Conservation (phyloP, 2,329 filamentous ascomycete genomes). For the Stemphylium beticola region DNA sequence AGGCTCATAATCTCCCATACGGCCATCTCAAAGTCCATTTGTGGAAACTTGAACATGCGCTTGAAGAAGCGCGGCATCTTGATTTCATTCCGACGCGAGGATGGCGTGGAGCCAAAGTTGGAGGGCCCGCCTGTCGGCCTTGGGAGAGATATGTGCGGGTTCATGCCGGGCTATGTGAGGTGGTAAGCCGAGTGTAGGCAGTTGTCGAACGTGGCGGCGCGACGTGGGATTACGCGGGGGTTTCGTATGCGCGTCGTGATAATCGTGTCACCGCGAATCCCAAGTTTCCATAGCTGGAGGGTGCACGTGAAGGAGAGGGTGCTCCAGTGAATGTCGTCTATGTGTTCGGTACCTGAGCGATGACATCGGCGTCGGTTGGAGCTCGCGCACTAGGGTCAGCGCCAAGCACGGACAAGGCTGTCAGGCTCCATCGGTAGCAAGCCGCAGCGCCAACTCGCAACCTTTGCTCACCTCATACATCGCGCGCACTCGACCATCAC, state of each 20-base stretch:
- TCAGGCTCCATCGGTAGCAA: conserved; percentile 7
- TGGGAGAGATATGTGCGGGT: conserved; percentile 65
- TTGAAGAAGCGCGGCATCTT: conserved; percentile 72
- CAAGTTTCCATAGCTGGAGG: conserved; percentile 10
- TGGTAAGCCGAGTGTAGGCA: background rate
- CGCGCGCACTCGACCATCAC: conserved; percentile 5
- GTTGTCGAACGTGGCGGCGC: background rate
- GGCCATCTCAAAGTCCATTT: conserved; percentile 77
- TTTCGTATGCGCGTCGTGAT: background rate
- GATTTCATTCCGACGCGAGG: conserved; percentile 59
- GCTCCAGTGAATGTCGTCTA: conserved; percentile 2
- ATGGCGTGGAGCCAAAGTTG: conserved; percentile 60
- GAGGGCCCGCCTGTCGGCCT: conserved; percentile 62
- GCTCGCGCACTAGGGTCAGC: conserved; percentile 9
- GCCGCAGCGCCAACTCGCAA: conserved; percentile 13
- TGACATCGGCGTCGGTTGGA: conserved; percentile 23
- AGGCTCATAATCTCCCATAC: conserved; percentile 75
- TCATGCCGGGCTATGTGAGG: conserved; percentile 51
- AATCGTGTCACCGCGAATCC: conserved; percentile 11
- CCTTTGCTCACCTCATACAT: conserved; percentile 19
- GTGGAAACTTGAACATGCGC: conserved; percentile 72
- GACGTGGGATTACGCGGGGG: background rate
- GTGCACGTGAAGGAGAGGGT: conserved; percentile 1
- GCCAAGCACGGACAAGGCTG: conserved; percentile 19
- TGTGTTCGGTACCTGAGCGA: conserved; percentile 23